A percentile compares a stretch with the other conserved stretches of the same genome.
These are phyloP conservation scores for Boletus patriciae DNA, from an alignment of 768 basidiomycete species.

Conservation along the genomic window DNA sequence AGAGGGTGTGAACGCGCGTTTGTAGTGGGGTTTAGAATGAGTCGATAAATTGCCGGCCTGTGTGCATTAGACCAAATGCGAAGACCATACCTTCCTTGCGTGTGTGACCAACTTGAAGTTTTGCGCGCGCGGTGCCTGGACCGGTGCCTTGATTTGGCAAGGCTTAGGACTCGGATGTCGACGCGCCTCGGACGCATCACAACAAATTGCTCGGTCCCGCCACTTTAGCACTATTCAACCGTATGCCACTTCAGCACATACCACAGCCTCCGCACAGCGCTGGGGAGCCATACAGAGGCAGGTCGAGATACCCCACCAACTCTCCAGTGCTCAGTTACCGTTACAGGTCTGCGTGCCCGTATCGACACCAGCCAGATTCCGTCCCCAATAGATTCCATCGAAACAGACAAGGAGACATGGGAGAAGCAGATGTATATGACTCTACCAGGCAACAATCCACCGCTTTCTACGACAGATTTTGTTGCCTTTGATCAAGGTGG, in stretches of 20 bases:
- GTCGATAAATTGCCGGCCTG: background rate
- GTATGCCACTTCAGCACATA: constrained; percentile 39
- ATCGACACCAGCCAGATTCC: constrained; percentile 91
- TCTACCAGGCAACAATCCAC: constrained; percentile 61
- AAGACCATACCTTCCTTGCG: background rate
- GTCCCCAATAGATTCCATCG: constrained; percentile 80
- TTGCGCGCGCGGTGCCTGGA: too few relatives aligned
- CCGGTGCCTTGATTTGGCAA: constrained; percentile 14
- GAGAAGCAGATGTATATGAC: constrained; percentile 68
- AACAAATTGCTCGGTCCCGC: constrained; percentile 1
- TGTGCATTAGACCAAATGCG: background rate
- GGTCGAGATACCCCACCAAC: constrained; percentile 3
- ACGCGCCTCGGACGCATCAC: background rate
- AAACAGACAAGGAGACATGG: constrained; percentile 78
- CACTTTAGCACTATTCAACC: background rate
- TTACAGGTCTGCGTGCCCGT: constrained; percentile 68
- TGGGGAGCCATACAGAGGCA: constrained; percentile 49
- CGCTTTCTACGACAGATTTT: constrained; percentile 85
- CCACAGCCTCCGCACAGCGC: constrained; percentile 61
- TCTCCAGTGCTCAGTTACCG: constrained; percentile 1
- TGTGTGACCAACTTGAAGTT: background rate
- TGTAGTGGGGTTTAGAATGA: constrained; percentile 5
- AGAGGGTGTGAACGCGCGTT: constrained; percentile 9
- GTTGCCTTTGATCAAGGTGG: constrained; percentile 88
- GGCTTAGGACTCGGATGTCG: background rate